phyloP scores from a whole-genome alignment of 768 basidiomycete species.

The Trametes elegans region DNA sequence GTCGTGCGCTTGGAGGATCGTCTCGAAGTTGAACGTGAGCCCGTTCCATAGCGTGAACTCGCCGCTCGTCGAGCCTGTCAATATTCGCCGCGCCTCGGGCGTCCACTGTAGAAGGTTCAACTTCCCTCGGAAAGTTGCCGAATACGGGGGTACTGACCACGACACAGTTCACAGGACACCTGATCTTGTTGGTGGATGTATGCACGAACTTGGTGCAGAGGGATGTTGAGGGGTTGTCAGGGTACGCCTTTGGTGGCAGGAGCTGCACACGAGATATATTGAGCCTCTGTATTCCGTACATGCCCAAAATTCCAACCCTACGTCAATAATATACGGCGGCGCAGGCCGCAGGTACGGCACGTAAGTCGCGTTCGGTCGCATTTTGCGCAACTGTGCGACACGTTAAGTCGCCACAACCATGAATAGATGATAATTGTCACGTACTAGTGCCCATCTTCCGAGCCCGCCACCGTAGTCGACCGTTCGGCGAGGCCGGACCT shows the following conservation, averaged over 20 bases:
- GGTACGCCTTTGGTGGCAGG: slow-evolving; percentile 91
- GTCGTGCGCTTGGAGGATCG: slow-evolving; percentile 98
- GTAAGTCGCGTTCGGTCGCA: slow-evolving; percentile 77
- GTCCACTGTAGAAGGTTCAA: slow-evolving; percentile 69
- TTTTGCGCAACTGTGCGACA: slow-evolving; percentile 57
- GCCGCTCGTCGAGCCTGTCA: slow-evolving; percentile 95
- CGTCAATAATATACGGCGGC: slow-evolving; percentile 87
- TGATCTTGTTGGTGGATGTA: slow-evolving; percentile 97
- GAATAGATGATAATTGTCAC: slow-evolving; percentile 26
- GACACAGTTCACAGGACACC: slow-evolving; percentile 95
- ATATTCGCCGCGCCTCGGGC: slow-evolving; percentile 87
- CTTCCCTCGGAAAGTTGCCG: not conserved
- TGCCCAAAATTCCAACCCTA: slow-evolving; percentile 39
- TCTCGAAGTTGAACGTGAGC: slow-evolving; percentile 98
- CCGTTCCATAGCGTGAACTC: slow-evolving; percentile 99
- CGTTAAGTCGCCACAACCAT: not conserved
- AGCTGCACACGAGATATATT: slow-evolving; percentile 51
- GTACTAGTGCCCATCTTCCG: slow-evolving; percentile 81
- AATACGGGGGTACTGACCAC: slow-evolving; percentile 53
- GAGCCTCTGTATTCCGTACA: slow-evolving; percentile 20
- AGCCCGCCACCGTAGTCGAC: slow-evolving; percentile 93
- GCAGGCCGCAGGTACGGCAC: slow-evolving; percentile 78
- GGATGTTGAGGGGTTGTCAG: slow-evolving; percentile 87
- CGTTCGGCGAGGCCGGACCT: slow-evolving; percentile 88
- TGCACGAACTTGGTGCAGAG: slow-evolving; percentile 97